Conservation (phyloP, 139 green algal genomes). For the Bryopsis sp. region DNA sequence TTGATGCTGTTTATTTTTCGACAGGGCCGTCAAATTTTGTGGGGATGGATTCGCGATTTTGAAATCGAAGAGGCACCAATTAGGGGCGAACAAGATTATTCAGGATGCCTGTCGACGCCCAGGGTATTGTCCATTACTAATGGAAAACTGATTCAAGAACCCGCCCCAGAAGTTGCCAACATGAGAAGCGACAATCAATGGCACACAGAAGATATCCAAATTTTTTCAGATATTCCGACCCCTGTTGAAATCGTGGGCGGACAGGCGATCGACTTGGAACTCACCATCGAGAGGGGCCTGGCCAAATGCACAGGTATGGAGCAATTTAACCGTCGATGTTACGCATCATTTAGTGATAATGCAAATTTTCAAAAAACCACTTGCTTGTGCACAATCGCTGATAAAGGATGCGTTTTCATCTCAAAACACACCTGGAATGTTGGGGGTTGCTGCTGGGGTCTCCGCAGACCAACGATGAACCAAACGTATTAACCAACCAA, state of each 20-base stretch:
- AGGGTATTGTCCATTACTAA: background rate
- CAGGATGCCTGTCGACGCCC: background rate
- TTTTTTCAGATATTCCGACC: background rate
- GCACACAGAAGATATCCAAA: background rate
- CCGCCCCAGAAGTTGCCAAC: background rate
- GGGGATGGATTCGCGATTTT: background rate
- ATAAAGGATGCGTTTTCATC: no score
- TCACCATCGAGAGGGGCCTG: background rate
- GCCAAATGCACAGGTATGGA: no score
- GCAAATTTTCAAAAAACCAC: no score
- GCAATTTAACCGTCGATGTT: no score
- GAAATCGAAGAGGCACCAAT: background rate
- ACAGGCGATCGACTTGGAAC: background rate
- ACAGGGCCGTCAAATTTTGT: background rate
- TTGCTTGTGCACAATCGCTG: no score
- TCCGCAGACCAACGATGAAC: no score
- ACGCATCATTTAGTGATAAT: no score
- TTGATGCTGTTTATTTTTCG: background rate
- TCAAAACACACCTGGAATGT: no score
- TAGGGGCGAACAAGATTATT: background rate
- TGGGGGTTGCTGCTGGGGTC: no score
- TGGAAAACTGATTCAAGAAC: background rate
- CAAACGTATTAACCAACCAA: no score
- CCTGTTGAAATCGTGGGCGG: background rate
- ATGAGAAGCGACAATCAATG: background rate